Percentiles rank a stretch among this genome's conserved stretches.
Evolutionary conservation across 495 filamentous ascomycete genomes (phyloP).

Genomic region (Trypethelium eluteriae): DNA sequence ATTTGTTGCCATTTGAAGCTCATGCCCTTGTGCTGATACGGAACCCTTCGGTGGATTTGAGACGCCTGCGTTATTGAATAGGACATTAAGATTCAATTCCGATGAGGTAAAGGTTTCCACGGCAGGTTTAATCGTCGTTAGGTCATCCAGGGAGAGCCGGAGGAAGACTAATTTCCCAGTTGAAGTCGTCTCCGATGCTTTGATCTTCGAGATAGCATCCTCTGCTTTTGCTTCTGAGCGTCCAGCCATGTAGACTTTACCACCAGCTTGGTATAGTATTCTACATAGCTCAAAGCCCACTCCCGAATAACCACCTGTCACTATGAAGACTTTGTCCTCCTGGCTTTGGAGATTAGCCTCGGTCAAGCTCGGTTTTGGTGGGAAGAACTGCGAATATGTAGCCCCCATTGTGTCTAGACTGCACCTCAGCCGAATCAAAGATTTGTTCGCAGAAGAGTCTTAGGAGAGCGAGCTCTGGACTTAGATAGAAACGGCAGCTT

Average conservation of each 20-base stretch:
- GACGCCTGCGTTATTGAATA: slow-evolving; percentile 47
- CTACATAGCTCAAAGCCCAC: slow-evolving; percentile 42
- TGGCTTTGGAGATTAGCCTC: slow-evolving; percentile 22
- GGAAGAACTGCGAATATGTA: slow-evolving; percentile 16
- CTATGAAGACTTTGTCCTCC: slow-evolving; percentile 32
- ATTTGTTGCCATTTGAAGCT: slow-evolving; percentile 42
- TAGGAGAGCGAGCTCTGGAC: too few relatives aligned
- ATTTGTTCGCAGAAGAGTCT: too few relatives aligned
- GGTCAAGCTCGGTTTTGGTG: slow-evolving; percentile 19
- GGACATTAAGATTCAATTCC: slow-evolving; percentile 43
- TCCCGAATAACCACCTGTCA: slow-evolving; percentile 46
- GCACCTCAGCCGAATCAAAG: too few relatives aligned
- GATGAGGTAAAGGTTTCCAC: slow-evolving; percentile 37
- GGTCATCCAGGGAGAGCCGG: slow-evolving; percentile 39
- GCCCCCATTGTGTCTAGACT: slow-evolving; percentile 3
- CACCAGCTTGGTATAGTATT: slow-evolving; percentile 42
- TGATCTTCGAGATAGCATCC: slow-evolving; percentile 35
- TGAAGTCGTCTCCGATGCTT: slow-evolving; percentile 15
- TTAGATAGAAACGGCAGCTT: too few relatives aligned
- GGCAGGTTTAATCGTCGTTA: slow-evolving; percentile 39
- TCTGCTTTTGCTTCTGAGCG: slow-evolving; percentile 37
- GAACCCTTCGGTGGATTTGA: slow-evolving; percentile 36
- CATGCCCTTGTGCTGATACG: slow-evolving; percentile 33
- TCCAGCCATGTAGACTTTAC: slow-evolving; percentile 45
- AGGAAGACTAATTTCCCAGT: slow-evolving; percentile 39